Evolutionary conservation across 805 yeast species (phyloP).

Genomic region (Wickerhamiella shivajii): DNA sequence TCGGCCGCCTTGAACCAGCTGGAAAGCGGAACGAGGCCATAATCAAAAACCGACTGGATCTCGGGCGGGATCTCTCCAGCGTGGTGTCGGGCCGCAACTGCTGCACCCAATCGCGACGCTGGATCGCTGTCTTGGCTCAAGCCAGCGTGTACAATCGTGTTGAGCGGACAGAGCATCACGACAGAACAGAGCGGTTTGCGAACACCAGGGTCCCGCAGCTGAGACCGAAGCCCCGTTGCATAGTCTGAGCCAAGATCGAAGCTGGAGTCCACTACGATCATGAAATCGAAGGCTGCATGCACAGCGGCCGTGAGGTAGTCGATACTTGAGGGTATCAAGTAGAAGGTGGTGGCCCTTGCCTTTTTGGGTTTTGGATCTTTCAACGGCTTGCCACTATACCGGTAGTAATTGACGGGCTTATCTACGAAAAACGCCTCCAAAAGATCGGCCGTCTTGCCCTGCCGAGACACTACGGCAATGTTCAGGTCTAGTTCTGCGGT

Average conservation of each 20-base stretch:
- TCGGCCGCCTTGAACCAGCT: constrained; percentile 42
- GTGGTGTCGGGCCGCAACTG: constrained; percentile 65
- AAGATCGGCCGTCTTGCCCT: constrained; percentile 57
- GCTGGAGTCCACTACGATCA: constrained; percentile 50
- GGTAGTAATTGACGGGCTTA: constrained; percentile 43
- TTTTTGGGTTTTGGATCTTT: constrained; percentile 13
- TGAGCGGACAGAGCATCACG: constrained; percentile 56
- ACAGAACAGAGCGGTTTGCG: constrained; percentile 33
- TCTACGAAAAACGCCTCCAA: constrained; percentile 72
- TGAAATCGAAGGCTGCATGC: constrained; percentile 34
- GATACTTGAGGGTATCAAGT: constrained; percentile 32
- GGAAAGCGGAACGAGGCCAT: constrained; percentile 44
- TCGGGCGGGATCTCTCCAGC: constrained; percentile 76
- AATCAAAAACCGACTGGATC: constrained; percentile 56
- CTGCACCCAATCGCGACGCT: constrained; percentile 61
- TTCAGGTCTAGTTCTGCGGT: constrained; percentile 33
- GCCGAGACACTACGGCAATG: constrained; percentile 55
- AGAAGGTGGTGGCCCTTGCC: constrained; percentile 23
- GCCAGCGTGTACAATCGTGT: constrained; percentile 74
- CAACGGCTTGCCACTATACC: constrained; percentile 43
- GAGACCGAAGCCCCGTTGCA: constrained; percentile 20
- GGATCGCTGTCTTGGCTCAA: constrained; percentile 30
- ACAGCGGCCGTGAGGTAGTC: constrained; percentile 20
- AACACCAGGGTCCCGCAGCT: constrained; percentile 20
- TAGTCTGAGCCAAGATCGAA: constrained; percentile 32